phyloP scores from a whole-genome alignment of 148 eudicot species.

The Nepenthes gracilis region DNA sequence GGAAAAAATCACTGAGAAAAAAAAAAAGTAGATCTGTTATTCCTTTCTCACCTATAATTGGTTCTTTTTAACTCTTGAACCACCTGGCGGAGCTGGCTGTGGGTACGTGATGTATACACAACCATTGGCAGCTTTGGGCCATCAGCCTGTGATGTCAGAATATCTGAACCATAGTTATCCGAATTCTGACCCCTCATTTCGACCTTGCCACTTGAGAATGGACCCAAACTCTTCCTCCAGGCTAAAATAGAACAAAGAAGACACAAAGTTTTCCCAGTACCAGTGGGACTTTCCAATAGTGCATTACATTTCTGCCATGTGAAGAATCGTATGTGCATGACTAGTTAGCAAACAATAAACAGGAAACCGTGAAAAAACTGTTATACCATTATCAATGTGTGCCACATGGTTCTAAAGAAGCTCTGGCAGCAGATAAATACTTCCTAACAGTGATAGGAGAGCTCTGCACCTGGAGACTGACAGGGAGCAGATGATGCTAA shows the following conservation, averaged over 20 bases:
- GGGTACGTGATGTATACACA: slow-evolving; percentile 89
- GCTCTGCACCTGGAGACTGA: too few relatives aligned
- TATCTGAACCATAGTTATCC: slow-evolving; percentile 22
- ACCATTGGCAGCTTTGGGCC: slow-evolving; percentile 46
- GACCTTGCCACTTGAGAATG: slow-evolving; percentile 35
- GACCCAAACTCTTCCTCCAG: slow-evolving; percentile 86
- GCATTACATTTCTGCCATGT: slow-evolving; percentile 66
- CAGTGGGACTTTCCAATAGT: slow-evolving; percentile 93
- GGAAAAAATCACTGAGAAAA: too few relatives aligned
- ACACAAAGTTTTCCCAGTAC: slow-evolving; percentile 96
- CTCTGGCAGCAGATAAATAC: too few relatives aligned
- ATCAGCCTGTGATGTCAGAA: slow-evolving; percentile 27
- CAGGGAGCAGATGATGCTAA: too few relatives aligned
- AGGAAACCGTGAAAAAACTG: neutral
- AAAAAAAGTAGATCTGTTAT: neutral
- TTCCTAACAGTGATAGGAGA: too few relatives aligned
- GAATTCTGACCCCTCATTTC: slow-evolving; percentile 11
- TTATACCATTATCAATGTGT: too few relatives aligned
- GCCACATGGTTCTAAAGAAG: too few relatives aligned
- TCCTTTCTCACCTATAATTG: slow-evolving; percentile 60
- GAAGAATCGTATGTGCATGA: neutral
- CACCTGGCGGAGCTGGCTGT: slow-evolving; percentile 93
- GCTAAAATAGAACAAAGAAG: slow-evolving; percentile 96
- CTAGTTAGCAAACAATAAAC: neutral
- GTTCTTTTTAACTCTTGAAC: slow-evolving; percentile 80